Percentiles rank a stretch among this genome's conserved stretches.
These are phyloP conservation scores for Sedum album DNA, from an alignment of 164 flowering plant genomes.

Conservation along the genomic window DNA sequence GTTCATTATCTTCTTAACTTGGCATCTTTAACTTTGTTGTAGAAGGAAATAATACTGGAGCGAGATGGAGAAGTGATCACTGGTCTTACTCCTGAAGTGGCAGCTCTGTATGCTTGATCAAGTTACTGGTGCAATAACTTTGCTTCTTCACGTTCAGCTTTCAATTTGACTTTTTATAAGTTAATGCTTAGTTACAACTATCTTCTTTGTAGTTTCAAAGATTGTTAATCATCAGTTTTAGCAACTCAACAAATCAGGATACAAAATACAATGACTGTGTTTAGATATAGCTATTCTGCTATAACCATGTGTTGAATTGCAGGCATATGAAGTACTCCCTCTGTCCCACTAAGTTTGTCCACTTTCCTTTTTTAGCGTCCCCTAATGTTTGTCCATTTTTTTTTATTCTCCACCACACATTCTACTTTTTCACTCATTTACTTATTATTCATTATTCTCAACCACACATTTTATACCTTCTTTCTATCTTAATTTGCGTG, in stretches of 20 bases:
- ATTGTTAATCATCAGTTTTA: background rate
- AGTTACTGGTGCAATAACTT: background rate
- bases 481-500: too few relatives aligned
- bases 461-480: too few relatives aligned
- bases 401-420: too few relatives aligned
- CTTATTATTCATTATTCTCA: too few relatives aligned
- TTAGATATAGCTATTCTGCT: too few relatives aligned
- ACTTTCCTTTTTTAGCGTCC: too few relatives aligned
- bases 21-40: background rate
- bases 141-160: background rate
- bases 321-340: too few relatives aligned
- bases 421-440: too few relatives aligned
- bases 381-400: too few relatives aligned
- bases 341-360: too few relatives aligned
- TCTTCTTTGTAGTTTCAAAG: background rate
- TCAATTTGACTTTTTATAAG: background rate
- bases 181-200: background rate
- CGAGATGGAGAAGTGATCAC: conserved; percentile 9
- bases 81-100: conserved; percentile 16
- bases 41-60: conserved; percentile 9
- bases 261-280: background rate
- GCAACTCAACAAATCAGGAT: background rate
- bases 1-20: background rate
- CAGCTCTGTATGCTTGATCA: conserved; percentile 16
- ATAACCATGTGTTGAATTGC: too few relatives aligned